phyloP scores from a whole-genome alignment of 495 filamentous ascomycete genomes.

The Aspergillus kassunensis region DNA sequence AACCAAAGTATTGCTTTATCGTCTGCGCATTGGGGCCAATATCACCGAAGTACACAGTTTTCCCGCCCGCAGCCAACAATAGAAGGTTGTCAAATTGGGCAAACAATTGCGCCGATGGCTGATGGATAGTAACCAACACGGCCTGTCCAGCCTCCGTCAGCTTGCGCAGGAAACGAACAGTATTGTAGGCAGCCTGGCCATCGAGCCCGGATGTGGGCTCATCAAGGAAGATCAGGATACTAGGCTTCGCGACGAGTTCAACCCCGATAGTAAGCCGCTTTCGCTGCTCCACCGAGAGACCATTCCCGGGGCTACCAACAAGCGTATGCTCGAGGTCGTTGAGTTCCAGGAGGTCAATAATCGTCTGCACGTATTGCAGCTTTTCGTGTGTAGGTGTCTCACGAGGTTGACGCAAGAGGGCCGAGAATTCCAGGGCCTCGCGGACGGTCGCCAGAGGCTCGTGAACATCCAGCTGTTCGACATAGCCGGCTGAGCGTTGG shows the following conservation, averaged over 20 bases:
- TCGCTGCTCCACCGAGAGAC: conserved; percentile 57
- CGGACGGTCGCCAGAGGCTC: conserved; percentile 58
- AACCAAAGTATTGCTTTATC: conserved; percentile 69
- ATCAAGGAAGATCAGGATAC: conserved; percentile 69
- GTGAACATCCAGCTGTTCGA: conserved; percentile 59
- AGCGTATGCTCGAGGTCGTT: conserved; percentile 50
- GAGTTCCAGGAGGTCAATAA: conserved; percentile 57
- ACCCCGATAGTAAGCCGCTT: conserved; percentile 66
- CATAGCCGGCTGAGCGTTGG: conserved; percentile 64
- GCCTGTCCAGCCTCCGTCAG: conserved; percentile 65
- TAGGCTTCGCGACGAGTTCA: conserved; percentile 64
- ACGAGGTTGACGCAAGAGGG: conserved; percentile 52
- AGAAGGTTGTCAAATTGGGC: conserved; percentile 70
- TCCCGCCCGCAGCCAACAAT: conserved; percentile 64
- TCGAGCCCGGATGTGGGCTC: conserved; percentile 75
- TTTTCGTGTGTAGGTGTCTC: conserved; percentile 52
- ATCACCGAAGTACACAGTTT: conserved; percentile 68
- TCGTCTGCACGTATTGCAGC: conserved; percentile 54
- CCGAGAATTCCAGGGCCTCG: conserved; percentile 58
- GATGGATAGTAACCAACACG: conserved; percentile 72
- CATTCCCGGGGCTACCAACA: conserved; percentile 49
- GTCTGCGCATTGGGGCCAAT: conserved; percentile 50
- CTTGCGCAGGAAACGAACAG: conserved; percentile 60
- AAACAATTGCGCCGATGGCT: conserved; percentile 69
- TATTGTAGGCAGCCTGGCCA: conserved; percentile 59